These are phyloP conservation scores for Porodaedalea pini DNA, from an alignment of 1,284 basidiomycete species.

Conservation along the genomic window DNA sequence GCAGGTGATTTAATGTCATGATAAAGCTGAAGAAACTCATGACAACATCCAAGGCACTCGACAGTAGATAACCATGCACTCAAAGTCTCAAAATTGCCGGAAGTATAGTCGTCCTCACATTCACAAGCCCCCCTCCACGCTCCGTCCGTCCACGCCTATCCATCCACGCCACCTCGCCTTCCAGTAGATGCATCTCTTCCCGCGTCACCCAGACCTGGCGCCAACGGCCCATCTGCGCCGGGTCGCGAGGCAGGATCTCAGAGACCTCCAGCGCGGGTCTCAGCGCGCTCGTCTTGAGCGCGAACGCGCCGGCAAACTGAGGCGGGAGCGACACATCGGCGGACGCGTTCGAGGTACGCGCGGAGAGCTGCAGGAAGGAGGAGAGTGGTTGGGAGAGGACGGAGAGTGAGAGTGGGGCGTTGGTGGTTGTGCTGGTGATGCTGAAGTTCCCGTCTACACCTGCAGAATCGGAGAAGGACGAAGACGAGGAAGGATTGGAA, in stretches of 20 bases:
- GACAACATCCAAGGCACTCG: background rate
- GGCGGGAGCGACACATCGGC: conserved; percentile 18
- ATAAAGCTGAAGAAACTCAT: too few relatives aligned
- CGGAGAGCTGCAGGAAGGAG: background rate
- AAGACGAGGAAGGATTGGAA: background rate
- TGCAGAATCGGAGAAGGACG: background rate
- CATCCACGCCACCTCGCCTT: conserved; percentile 13
- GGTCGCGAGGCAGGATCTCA: background rate
- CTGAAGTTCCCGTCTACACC: conserved; percentile 7
- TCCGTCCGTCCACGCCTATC: background rate
- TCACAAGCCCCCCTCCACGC: background rate
- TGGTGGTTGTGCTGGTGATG: conserved; percentile 9
- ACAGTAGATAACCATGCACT: background rate
- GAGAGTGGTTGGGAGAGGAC: conserved; percentile 14
- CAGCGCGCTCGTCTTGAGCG: background rate
- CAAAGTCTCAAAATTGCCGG: conserved; percentile 4
- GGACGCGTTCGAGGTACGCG: conserved; percentile 11
- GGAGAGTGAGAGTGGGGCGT: conserved; percentile 11
- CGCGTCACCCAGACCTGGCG: background rate
- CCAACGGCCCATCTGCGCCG: background rate
- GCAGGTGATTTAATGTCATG: too few relatives aligned
- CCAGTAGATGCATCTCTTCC: background rate
- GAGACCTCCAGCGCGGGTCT: background rate
- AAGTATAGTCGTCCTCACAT: conserved; percentile 4
- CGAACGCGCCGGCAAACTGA: conserved; percentile 21